A percentile compares a stretch with the other conserved stretches of the same genome.
phyloP scores from a whole-genome alignment of 108 stramenopile species.

The Pseudonitzschia multiseries region DNA sequence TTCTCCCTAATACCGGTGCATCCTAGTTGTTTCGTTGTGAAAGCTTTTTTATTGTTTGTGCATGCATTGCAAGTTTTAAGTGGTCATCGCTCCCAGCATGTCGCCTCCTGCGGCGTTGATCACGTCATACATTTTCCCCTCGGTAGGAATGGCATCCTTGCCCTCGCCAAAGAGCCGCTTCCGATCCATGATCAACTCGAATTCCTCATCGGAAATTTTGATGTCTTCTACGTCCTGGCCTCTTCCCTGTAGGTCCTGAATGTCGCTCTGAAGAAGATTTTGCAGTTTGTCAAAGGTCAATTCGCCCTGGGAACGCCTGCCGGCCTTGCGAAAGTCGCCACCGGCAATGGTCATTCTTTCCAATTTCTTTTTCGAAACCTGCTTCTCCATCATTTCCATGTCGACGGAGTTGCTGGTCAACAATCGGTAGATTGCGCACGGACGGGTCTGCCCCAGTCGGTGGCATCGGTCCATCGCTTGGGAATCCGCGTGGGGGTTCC shows the following conservation, averaged over 20 bases:
- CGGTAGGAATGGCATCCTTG: conserved; percentile 62
- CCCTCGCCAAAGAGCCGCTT: conserved; percentile 73
- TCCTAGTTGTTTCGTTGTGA: not conserved
- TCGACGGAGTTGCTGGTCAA: conserved; percentile 94
- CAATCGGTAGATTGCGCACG: conserved; percentile 95
- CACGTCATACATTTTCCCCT: conserved; percentile 92
- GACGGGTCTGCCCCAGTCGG: conserved; percentile 83
- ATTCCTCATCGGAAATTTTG: conserved; percentile 85
- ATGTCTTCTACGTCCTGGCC: conserved; percentile 72
- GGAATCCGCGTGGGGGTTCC: conserved; percentile 90
- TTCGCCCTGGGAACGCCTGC: conserved; percentile 71
- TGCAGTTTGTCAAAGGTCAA: conserved; percentile 72
- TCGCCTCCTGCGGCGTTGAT: conserved; percentile 77
- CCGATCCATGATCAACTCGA: conserved; percentile 86
- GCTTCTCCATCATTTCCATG: conserved; percentile 98
- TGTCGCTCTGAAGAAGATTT: conserved; percentile 83
- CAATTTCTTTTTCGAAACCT: conserved; percentile 93
- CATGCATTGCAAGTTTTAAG: conserved; percentile 7
- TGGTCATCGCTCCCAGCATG: conserved; percentile 57
- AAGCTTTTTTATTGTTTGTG: not conserved
- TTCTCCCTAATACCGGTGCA: too few relatives aligned
- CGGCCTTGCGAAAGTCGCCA: conserved; percentile 94
- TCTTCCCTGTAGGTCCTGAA: conserved; percentile 81
- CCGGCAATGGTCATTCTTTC: conserved; percentile 96
- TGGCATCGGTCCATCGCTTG: conserved; percentile 93